These are phyloP conservation scores for Penicillium sp. DNA, from an alignment of 2,329 filamentous ascomycete species.

Conservation along the genomic window DNA sequence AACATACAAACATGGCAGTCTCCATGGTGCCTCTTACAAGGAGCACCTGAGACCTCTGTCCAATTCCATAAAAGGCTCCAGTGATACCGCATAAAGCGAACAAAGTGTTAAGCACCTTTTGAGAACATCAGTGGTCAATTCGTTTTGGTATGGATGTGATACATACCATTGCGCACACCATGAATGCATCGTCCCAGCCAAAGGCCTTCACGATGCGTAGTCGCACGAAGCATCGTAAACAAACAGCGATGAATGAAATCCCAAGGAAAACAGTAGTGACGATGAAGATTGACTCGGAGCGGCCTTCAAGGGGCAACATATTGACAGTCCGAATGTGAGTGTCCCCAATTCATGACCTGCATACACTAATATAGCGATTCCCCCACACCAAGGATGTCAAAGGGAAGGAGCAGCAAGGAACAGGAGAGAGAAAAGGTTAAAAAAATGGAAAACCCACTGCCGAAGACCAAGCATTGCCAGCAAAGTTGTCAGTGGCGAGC, in stretches of 20 bases:
- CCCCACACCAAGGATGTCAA: not conserved
- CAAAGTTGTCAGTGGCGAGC: conserved; percentile 16
- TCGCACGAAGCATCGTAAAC: conserved; percentile 40
- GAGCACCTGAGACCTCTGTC: conserved; percentile 23
- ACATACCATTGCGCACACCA: conserved; percentile 41
- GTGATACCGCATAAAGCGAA: conserved; percentile 39
- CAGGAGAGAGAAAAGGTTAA: not conserved
- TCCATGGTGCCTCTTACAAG: conserved; percentile 25
- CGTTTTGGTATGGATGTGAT: not conserved
- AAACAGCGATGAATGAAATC: conserved; percentile 35
- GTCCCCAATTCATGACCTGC: conserved; percentile 15
- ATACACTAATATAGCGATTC: not conserved
- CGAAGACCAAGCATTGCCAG: conserved; percentile 16
- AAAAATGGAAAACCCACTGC: not conserved
- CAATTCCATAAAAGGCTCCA: conserved; percentile 36
- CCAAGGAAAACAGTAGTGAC: conserved; percentile 35
- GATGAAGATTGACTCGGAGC: conserved; percentile 36
- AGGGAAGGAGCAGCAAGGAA: conserved; percentile 1
- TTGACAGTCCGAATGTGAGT: conserved; percentile 11
- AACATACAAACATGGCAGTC: conserved; percentile 15
- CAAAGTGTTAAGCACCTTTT: conserved; percentile 34
- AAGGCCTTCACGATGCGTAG: conserved; percentile 37
- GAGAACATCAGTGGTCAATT: not conserved
- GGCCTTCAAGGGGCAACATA: conserved; percentile 35
- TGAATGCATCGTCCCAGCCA: conserved; percentile 41